Conservation (phyloP, 805 yeast species). For the Ogataea paraovalis region DNA sequence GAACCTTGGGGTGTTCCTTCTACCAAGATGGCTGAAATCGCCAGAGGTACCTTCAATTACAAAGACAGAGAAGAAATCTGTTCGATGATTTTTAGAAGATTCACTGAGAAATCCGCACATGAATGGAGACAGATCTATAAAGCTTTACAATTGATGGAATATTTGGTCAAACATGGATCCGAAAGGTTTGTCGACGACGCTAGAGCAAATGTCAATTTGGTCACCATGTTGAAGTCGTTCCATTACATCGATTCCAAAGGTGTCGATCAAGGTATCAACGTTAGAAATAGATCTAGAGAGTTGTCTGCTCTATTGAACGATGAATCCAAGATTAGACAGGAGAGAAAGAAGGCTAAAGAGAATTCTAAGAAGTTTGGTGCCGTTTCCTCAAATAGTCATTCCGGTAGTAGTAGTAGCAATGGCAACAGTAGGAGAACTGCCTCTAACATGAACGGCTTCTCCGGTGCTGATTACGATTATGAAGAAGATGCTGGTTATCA, state of each 20-base stretch:
- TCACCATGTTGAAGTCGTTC: conserved; percentile 86
- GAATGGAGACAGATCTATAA: conserved; percentile 99
- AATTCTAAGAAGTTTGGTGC: conserved; percentile 82
- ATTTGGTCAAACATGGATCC: conserved; percentile 84
- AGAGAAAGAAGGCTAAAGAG: conserved; percentile 86
- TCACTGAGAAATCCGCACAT: conserved; percentile 91
- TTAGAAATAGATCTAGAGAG: conserved; percentile 84
- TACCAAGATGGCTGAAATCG: conserved; percentile 89
- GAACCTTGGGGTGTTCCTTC: conserved; percentile 99
- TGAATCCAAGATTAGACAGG: conserved; percentile 71
- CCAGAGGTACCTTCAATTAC: conserved; percentile 88
- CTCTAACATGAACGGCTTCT: conserved; percentile 25
- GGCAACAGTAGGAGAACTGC: conserved; percentile 22
- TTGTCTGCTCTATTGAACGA: conserved; percentile 68
- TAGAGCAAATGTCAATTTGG: conserved; percentile 71
- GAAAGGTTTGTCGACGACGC: conserved; percentile 96
- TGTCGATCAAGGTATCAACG: conserved; percentile 93
- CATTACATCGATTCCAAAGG: conserved; percentile 93
- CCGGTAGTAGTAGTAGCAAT: conserved; percentile 47
- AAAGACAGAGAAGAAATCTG: conserved; percentile 76
- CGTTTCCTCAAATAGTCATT: conserved; percentile 39
- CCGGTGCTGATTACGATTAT: conserved; percentile 36
- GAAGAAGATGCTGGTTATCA: conserved; percentile 42
- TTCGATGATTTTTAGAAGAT: conserved; percentile 76
- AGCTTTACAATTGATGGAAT: conserved; percentile 87